These are phyloP conservation scores for Fremontodendron californicum DNA, from an alignment of 345 rosid species.

Conservation along the genomic window DNA sequence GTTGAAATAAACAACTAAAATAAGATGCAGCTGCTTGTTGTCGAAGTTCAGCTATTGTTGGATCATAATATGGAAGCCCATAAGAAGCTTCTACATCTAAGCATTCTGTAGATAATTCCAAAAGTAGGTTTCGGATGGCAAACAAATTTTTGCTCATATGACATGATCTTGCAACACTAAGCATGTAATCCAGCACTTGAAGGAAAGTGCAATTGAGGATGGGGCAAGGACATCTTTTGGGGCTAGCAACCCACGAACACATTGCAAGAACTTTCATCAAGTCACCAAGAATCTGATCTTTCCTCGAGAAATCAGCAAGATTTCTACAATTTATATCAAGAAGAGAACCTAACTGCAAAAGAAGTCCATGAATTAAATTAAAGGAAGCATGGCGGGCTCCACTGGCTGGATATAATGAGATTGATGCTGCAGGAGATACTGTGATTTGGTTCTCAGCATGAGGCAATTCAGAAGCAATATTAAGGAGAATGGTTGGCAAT, in stretches of 20 bases:
- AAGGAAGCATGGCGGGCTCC: constrained; percentile 36
- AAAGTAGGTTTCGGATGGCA: constrained; percentile 44
- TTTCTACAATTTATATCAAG: constrained; percentile 76
- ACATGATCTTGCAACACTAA: constrained; percentile 55
- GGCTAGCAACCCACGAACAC: constrained; percentile 75
- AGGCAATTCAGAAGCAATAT: constrained; percentile 71
- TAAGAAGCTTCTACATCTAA: constrained; percentile 57
- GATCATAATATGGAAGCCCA: constrained; percentile 66
- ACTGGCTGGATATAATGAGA: constrained; percentile 13
- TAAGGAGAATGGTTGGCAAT: constrained; percentile 49
- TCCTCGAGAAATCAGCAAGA: constrained; percentile 68
- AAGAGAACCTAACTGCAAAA: constrained; percentile 77
- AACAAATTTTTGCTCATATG: constrained; percentile 31
- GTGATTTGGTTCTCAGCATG: constrained; percentile 12
- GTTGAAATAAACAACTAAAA: constrained; percentile 67
- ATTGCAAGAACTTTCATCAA: constrained; percentile 48
- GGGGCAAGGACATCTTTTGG: constrained; percentile 72
- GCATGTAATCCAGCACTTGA: constrained; percentile 75
- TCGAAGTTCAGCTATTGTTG: constrained; percentile 72
- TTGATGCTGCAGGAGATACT: constrained; percentile 18
- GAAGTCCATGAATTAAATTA: constrained; percentile 77
- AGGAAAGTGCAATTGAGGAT: constrained; percentile 69
- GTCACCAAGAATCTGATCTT: constrained; percentile 69
- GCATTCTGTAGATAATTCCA: constrained; percentile 63
- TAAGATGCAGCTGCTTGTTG: constrained; percentile 76